Conservation (phyloP, 441 rosid species). For the California macrophylla region DNA sequence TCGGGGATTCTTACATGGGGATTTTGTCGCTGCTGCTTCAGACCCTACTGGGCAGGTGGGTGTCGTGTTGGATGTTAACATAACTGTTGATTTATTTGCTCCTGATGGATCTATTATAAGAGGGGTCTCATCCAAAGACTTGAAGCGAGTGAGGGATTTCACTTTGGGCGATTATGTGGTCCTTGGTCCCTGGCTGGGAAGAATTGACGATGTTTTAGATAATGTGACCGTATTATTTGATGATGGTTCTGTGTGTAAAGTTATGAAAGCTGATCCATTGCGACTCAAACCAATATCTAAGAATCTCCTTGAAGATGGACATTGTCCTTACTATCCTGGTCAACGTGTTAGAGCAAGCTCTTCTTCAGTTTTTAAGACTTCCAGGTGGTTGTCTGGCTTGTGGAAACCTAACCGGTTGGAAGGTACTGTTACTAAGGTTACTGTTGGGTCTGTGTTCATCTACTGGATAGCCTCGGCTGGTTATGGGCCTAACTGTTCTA, state of each 20-base stretch:
- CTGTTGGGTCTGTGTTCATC: conserved; percentile 69
- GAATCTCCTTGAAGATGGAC: conserved; percentile 69
- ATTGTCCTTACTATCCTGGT: conserved; percentile 82
- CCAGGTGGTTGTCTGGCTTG: conserved; percentile 73
- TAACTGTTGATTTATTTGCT: conserved; percentile 62
- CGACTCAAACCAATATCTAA: conserved; percentile 57
- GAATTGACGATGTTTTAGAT: conserved; percentile 85
- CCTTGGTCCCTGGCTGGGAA: conserved; percentile 88
- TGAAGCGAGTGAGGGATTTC: conserved; percentile 81
- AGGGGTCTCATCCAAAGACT: conserved; percentile 53
- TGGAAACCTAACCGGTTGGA: conserved; percentile 84
- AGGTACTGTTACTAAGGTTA: conserved; percentile 86
- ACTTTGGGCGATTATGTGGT: conserved; percentile 80
- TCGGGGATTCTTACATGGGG: conserved; percentile 89
- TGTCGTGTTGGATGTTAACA: conserved; percentile 64
- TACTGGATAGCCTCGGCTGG: conserved; percentile 98
- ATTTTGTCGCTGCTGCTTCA: conserved; percentile 67
- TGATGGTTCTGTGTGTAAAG: conserved; percentile 90
- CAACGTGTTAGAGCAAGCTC: conserved; percentile 87
- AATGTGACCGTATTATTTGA: conserved; percentile 85
- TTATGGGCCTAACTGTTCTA: conserved; percentile 75
- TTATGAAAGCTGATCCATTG: conserved; percentile 65
- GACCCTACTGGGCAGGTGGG: conserved; percentile 92
- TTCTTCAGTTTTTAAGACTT: conserved; percentile 67
- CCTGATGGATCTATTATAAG: conserved; percentile 53